Conservation (phyloP, 768 basidiomycete species). For the Tulasnella calospora region DNA sequence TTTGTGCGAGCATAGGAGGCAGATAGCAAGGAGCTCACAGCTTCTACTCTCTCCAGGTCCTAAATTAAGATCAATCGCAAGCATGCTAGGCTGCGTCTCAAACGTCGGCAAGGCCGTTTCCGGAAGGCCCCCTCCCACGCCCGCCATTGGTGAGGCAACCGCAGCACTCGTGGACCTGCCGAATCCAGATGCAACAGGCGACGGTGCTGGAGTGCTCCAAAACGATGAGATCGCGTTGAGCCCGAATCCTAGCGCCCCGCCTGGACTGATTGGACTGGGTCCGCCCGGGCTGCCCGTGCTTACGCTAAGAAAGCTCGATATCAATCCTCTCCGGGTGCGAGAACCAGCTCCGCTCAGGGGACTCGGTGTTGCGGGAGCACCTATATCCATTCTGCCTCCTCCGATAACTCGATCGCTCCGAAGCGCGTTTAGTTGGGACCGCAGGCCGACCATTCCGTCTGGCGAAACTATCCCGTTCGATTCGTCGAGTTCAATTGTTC, state of each 20-base stretch:
- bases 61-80: constrained; percentile 80
- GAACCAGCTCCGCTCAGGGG: background rate
- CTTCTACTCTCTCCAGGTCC: constrained; percentile 77
- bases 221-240: constrained; percentile 29
- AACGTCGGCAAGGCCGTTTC: constrained; percentile 70
- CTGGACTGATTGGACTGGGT: constrained; percentile 30
- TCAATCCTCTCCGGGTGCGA: background rate
- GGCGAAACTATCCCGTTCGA: constrained; percentile 29
- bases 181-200: constrained; percentile 39
- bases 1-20: background rate
- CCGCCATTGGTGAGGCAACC: constrained; percentile 12
- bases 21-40: constrained; percentile 51
- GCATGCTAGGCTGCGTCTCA: constrained; percentile 76
- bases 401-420: constrained; percentile 44
- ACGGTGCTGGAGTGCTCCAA: background rate
- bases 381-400: constrained; percentile 78
- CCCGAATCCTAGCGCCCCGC: constrained; percentile 32
- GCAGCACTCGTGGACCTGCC: background rate
- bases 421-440: constrained; percentile 20
- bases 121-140: background rate
- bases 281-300: constrained; percentile 34
- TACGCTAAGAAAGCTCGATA: constrained; percentile 7
- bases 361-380: constrained; percentile 34
- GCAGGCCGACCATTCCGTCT: constrained; percentile 1
- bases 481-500: constrained; percentile 36